Evolutionary conservation across 2,329 filamentous ascomycete species (phyloP).

Genomic region (Periglandula ipomoeae): DNA sequence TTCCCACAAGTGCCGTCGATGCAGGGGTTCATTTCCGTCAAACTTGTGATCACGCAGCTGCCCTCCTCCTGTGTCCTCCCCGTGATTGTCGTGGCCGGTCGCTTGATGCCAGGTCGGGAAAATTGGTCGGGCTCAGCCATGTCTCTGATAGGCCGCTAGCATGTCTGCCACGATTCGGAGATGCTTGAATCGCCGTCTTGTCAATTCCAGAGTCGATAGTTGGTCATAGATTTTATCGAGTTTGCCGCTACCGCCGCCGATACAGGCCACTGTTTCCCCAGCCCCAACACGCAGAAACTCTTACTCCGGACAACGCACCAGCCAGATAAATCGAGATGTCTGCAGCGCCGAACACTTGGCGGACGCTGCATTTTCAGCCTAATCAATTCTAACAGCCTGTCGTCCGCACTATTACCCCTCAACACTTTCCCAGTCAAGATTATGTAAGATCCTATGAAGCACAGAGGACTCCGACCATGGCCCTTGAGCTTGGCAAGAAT

Average conservation of each 20-base stretch:
- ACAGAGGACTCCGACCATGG: too few relatives aligned
- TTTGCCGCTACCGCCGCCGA: neutral
- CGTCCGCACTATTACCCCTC: neutral
- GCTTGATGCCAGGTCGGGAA: neutral
- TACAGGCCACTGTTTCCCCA: neutral
- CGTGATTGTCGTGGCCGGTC: neutral
- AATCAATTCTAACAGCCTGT: neutral
- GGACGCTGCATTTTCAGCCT: neutral
- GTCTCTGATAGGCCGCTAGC: neutral
- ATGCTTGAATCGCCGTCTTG: neutral
- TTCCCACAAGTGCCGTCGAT: neutral
- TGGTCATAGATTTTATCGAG: neutral
- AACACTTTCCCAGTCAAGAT: too few relatives aligned
- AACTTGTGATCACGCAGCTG: too few relatives aligned
- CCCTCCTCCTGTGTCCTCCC: neutral
- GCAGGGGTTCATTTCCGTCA: neutral
- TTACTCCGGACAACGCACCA: too few relatives aligned
- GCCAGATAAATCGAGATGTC: too few relatives aligned
- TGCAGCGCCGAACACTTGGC: neutral
- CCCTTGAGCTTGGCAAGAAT: too few relatives aligned
- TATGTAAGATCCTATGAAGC: too few relatives aligned
- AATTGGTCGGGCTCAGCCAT: neutral
- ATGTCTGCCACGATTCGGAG: neutral
- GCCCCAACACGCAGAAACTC: too few relatives aligned
- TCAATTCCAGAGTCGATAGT: too few relatives aligned